A percentile compares a stretch with the other conserved stretches of the same genome.
Evolutionary conservation across 768 basidiomycete genomes (phyloP).

Genomic region (Trametes cinnabarina): DNA sequence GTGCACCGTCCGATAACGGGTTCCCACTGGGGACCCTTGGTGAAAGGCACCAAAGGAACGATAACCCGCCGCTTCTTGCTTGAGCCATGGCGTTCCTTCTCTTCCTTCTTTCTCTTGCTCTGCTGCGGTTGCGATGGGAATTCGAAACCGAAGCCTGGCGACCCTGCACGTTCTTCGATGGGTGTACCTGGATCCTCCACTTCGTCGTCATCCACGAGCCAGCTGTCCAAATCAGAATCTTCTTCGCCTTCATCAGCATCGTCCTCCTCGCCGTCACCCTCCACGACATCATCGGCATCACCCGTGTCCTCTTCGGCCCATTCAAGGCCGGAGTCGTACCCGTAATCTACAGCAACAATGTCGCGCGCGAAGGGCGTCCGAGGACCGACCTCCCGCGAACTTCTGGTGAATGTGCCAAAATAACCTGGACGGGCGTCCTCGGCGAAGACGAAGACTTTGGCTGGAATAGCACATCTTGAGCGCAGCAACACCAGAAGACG

Average conservation of each 20-base stretch:
- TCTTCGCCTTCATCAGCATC: conserved; percentile 60
- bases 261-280: conserved; percentile 56
- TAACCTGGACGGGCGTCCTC: conserved; percentile 90
- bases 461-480: conserved; percentile 60
- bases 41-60: conserved; percentile 74
- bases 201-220: conserved; percentile 77
- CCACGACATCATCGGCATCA: conserved; percentile 75
- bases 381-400: conserved; percentile 74
- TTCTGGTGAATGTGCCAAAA: conserved; percentile 91
- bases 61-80: conserved; percentile 77
- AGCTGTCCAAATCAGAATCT: conserved; percentile 77
- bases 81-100: conserved; percentile 42
- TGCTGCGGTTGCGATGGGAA: conserved; percentile 16
- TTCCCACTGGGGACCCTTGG: conserved; percentile 85
- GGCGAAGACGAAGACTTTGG: conserved; percentile 81
- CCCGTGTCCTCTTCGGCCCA: conserved; percentile 87
- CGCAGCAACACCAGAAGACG: conserved; percentile 58
- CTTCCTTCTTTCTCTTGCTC: conserved; percentile 67
- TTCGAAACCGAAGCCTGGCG: conserved; percentile 24
- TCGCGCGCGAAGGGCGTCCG: conserved; percentile 84
- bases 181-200: conserved; percentile 41
- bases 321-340: conserved; percentile 92
- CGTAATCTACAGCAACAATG: conserved; percentile 76
- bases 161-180: conserved; percentile 39
- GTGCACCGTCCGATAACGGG: conserved; percentile 59